Evolutionary conservation across 164 flowering plant genomes (phyloP).

Genomic region (Vitis riparia): DNA sequence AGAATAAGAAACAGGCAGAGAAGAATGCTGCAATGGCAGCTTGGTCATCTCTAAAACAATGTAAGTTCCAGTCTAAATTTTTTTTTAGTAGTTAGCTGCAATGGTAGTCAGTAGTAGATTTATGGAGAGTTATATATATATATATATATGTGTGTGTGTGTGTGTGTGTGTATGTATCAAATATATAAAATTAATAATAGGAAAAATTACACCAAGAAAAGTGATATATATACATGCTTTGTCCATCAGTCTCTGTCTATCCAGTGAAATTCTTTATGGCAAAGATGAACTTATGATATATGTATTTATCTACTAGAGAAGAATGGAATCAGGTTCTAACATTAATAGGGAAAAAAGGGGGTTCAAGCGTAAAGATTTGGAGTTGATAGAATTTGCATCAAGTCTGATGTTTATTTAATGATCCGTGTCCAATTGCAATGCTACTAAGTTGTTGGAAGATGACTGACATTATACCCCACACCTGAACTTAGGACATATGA

Average conservation of each 20-base stretch:
- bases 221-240: no score
- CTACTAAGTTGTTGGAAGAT: no score
- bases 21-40: slow-evolving; percentile 98
- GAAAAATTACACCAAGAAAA: no score
- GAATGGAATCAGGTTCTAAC: background rate
- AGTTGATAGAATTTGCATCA: background rate
- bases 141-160: no score
- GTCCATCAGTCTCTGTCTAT: no score
- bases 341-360: background rate
- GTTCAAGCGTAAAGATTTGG: background rate
- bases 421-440: background rate
- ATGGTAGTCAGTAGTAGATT: background rate
- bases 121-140: no score
- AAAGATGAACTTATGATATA: background rate
- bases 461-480: no score
- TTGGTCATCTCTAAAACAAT: slow-evolving; percentile 89
- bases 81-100: slow-evolving; percentile 5
- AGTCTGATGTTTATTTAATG: background rate
- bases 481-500: no score
- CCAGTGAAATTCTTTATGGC: background rate
- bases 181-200: no score
- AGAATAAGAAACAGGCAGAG: slow-evolving; percentile 97
- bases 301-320: background rate
- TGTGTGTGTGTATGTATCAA: no score
- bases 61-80: slow-evolving; percentile 42